phyloP scores from a whole-genome alignment of 768 basidiomycete genomes.

The Dacryopinax spathularia region DNA sequence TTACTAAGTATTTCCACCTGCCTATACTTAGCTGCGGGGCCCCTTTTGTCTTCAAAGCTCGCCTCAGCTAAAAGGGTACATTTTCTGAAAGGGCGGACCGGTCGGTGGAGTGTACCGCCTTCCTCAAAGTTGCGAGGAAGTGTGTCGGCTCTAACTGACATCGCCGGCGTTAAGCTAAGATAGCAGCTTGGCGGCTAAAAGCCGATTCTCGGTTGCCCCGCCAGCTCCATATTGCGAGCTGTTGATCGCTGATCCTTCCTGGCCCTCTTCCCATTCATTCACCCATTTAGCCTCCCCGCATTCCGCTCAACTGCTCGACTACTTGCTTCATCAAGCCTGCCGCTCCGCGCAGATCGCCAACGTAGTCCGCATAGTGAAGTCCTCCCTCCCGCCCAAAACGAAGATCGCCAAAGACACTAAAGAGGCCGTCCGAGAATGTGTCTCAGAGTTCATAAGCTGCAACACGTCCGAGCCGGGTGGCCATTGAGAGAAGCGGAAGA shows the following conservation, averaged over 20 bases:
- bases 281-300: not conserved
- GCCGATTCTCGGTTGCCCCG: not conserved
- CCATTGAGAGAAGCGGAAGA: constrained; percentile 89
- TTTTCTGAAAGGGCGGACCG: too few relatives aligned
- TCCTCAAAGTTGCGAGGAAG: too few relatives aligned
- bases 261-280: not conserved
- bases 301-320: not conserved
- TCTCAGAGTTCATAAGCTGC: constrained; percentile 95
- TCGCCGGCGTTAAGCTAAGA: not conserved
- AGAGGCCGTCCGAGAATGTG: constrained; percentile 96
- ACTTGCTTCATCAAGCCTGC: not conserved
- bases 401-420: constrained; percentile 98
- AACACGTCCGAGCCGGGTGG: constrained; percentile 94
- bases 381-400: constrained; percentile 71
- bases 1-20: too few relatives aligned
- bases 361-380: constrained; percentile 95
- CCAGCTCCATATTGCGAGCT: not conserved
- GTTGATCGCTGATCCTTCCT: not conserved
- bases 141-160: not conserved
- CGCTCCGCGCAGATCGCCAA: constrained; percentile 92
- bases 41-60: too few relatives aligned
- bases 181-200: not conserved
- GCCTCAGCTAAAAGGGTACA: too few relatives aligned
- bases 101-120: too few relatives aligned
- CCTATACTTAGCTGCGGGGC: too few relatives aligned